Evolutionary conservation across 116 monocot genomes (phyloP).

Genomic region (Dioscorea cayenensis): DNA sequence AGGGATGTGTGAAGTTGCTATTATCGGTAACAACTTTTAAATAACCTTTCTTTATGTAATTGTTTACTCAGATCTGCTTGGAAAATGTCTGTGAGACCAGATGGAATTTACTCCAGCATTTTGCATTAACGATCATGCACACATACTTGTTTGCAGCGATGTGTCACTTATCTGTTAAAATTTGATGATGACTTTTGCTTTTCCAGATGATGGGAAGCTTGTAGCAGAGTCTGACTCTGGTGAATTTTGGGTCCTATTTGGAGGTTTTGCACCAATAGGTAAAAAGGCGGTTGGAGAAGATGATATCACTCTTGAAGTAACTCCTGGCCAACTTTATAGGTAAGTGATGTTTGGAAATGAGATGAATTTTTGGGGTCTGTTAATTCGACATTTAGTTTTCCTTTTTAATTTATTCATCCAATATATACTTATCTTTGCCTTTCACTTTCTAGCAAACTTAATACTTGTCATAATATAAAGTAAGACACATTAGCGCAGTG

Average conservation of each 20-base stretch:
- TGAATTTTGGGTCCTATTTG: conserved; percentile 94
- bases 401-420: background rate
- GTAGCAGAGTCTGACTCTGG: conserved; percentile 76
- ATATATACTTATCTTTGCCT: background rate
- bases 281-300: conserved; percentile 58
- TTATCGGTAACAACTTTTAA: conserved; percentile 63
- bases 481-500: background rate
- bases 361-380: too few species aligned
- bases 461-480: background rate
- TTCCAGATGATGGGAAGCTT: conserved; percentile 82
- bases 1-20: conserved; percentile 82
- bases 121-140: background rate
- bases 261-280: conserved; percentile 94
- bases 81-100: background rate
- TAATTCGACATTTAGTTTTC: background rate
- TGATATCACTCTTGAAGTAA: conserved; percentile 35
- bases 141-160: background rate
- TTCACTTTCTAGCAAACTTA: background rate
- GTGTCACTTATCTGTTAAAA: background rate
- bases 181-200: background rate
- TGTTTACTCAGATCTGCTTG: background rate
- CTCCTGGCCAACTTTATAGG: conserved; percentile 62
- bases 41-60: background rate
- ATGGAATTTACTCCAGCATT: background rate
- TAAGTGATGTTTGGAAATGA: conserved; percentile 9